These are phyloP conservation scores for Aquilaria malaccensis DNA, from an alignment of 345 rosid genomes.

Conservation along the genomic window DNA sequence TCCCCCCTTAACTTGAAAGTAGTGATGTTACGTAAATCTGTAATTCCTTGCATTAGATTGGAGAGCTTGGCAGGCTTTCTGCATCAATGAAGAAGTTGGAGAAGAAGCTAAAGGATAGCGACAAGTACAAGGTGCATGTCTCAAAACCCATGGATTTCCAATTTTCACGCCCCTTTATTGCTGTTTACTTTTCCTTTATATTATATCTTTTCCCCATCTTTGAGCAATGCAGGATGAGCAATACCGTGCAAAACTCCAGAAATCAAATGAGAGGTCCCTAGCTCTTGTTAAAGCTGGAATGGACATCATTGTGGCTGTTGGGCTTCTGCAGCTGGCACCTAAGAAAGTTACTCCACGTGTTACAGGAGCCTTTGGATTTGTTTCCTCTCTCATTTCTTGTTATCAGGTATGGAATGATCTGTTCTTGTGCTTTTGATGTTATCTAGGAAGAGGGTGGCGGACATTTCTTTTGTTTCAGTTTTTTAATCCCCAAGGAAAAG, in stretches of 20 bases:
- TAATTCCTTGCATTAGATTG: constrained; percentile 37
- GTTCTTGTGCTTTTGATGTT: too few relatives aligned
- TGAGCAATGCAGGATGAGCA: constrained; percentile 51
- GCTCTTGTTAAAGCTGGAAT: constrained; percentile 77
- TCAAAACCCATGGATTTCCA: background rate
- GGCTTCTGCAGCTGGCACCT: constrained; percentile 87
- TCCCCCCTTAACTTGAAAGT: background rate
- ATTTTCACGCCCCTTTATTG: background rate
- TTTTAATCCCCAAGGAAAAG: too few relatives aligned
- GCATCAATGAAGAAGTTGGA: constrained; percentile 72
- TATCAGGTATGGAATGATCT: constrained; percentile 57
- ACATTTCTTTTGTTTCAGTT: too few relatives aligned
- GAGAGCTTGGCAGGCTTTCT: constrained; percentile 86
- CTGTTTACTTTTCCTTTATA: background rate
- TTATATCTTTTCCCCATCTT: background rate
- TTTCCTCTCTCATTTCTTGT: constrained; percentile 81
- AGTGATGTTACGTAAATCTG: background rate
- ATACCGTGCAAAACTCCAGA: constrained; percentile 62
- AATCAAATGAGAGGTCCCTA: constrained; percentile 75
- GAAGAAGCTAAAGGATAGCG: constrained; percentile 59
- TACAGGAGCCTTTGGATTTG: constrained; percentile 82
- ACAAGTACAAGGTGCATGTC: constrained; percentile 50
- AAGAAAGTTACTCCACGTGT: constrained; percentile 84
- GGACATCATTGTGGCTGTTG: constrained; percentile 82
- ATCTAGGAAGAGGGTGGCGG: too few relatives aligned